Percentiles rank a stretch among this genome's conserved stretches.
These are phyloP conservation scores for Ascodesmis nigricans DNA, from an alignment of 495 filamentous ascomycete species.

Conservation along the genomic window DNA sequence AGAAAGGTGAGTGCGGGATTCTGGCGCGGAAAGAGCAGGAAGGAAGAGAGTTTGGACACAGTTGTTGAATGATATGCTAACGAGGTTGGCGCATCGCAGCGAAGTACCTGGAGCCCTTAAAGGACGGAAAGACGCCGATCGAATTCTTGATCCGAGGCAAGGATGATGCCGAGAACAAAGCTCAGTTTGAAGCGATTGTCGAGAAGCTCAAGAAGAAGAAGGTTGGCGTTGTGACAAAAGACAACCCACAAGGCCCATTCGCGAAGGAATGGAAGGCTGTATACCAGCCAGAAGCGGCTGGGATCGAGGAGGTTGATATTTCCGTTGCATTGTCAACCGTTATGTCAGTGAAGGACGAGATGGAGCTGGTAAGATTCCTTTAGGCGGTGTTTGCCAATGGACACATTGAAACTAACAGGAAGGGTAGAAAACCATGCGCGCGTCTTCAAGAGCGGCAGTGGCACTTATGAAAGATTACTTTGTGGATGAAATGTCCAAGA, in stretches of 20 bases:
- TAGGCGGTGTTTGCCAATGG: no score
- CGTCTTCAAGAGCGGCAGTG: conserved; percentile 76
- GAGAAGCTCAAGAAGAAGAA: conserved; percentile 78
- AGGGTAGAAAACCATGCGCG: conserved; percentile 61
- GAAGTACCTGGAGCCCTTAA: conserved; percentile 78
- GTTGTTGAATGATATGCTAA: conserved; percentile 18
- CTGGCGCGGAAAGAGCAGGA: no score
- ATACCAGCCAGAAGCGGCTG: conserved; percentile 51
- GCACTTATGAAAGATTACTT: conserved; percentile 85
- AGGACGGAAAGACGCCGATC: conserved; percentile 71
- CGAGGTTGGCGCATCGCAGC: conserved; percentile 30
- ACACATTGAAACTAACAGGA: conserved; percentile 5
- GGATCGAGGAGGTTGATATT: conserved; percentile 78
- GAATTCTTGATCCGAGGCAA: conserved; percentile 80
- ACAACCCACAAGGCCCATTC: conserved; percentile 66
- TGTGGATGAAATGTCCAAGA: conserved; percentile 87
- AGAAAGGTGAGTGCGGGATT: conserved; percentile 84
- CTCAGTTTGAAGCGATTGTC: conserved; percentile 58
- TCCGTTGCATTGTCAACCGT: conserved; percentile 53
- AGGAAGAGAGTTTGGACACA: no score
- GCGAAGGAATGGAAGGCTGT: conserved; percentile 85
- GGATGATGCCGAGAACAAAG: conserved; percentile 68
- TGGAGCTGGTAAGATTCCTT: conserved; percentile 43
- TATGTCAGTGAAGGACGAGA: conserved; percentile 89
- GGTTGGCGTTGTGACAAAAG: conserved; percentile 66